Evolutionary conservation across 495 filamentous ascomycete genomes (phyloP).

Genomic region (Jackrogersella multiformis): DNA sequence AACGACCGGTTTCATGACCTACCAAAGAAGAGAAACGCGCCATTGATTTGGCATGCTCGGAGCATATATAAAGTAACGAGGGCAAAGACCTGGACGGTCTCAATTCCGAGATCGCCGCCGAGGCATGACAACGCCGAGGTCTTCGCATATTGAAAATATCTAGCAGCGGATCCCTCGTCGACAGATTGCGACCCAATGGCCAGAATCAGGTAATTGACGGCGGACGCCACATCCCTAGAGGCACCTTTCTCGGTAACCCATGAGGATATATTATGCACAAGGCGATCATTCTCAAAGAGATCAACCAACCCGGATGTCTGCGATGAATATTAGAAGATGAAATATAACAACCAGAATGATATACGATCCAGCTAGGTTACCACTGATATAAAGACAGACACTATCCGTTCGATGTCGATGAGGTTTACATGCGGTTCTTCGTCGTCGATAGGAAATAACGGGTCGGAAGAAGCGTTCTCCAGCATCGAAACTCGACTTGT

Average conservation of each 20-base stretch:
- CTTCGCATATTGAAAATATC: constrained; percentile 66
- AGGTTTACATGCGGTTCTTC: constrained; percentile 38
- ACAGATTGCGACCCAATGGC: constrained; percentile 68
- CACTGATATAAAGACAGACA: constrained; percentile 50
- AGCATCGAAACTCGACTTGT: constrained; percentile 71
- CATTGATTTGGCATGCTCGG: constrained; percentile 67
- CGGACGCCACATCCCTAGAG: constrained; percentile 56
- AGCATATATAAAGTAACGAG: constrained; percentile 70
- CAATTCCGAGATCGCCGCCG: constrained; percentile 63
- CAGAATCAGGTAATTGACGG: constrained; percentile 67
- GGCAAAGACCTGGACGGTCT: constrained; percentile 67
- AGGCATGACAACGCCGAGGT: constrained; percentile 64
- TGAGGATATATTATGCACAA: constrained; percentile 41
- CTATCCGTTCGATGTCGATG: constrained; percentile 27
- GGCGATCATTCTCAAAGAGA: constrained; percentile 49
- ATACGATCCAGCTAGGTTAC: constrained; percentile 20
- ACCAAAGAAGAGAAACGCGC: constrained; percentile 66
- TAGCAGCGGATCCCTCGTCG: constrained; percentile 58
- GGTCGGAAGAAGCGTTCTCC: constrained; percentile 55
- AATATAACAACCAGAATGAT: not conserved
- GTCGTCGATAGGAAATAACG: constrained; percentile 10
- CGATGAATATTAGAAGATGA: constrained; percentile 12
- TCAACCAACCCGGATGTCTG: constrained; percentile 53
- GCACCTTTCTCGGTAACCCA: constrained; percentile 42
- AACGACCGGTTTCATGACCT: not conserved